Conservation (phyloP, 192 early-diverging fungal genomes). For the Backusella tuberculispora region DNA sequence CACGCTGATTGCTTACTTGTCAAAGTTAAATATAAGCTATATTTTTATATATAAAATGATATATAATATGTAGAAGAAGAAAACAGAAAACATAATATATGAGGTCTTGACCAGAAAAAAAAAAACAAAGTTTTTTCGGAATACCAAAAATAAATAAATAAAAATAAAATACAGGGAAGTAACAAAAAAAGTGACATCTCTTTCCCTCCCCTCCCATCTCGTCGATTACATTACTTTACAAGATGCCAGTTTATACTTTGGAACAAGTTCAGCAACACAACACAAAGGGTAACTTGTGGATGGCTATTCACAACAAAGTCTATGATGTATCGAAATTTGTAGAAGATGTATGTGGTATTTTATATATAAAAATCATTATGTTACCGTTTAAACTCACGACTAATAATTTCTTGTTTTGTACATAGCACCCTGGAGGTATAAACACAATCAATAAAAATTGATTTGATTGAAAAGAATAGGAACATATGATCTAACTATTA, state of each 20-base stretch:
- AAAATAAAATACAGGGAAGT: background rate
- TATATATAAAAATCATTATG: too few relatives aligned
- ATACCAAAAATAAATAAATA: background rate
- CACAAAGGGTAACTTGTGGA: slow-evolving; percentile 75
- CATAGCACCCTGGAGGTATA: slow-evolving; percentile 88
- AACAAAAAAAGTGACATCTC: background rate
- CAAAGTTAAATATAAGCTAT: too few relatives aligned
- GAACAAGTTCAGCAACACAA: slow-evolving; percentile 75
- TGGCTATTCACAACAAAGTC: slow-evolving; percentile 75
- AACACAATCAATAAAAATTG: background rate
- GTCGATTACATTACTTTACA: slow-evolving; percentile 9
- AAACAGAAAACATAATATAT: too few relatives aligned
- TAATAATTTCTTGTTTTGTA: background rate
- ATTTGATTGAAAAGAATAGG: background rate
- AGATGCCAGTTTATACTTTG: slow-evolving; percentile 35
- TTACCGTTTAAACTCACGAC: background rate
- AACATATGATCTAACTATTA: background rate
- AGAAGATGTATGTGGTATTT: slow-evolving; percentile 56
- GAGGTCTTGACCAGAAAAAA: too few relatives aligned
- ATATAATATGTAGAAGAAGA: too few relatives aligned
- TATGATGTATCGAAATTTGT: slow-evolving; percentile 77
- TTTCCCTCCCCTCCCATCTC: background rate
- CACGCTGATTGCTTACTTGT: background rate
- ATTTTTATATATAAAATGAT: too few relatives aligned
- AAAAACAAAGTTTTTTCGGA: background rate